Evolutionary conservation across 139 green algal genomes (phyloP).

Genomic region (Chlorella sp.): DNA sequence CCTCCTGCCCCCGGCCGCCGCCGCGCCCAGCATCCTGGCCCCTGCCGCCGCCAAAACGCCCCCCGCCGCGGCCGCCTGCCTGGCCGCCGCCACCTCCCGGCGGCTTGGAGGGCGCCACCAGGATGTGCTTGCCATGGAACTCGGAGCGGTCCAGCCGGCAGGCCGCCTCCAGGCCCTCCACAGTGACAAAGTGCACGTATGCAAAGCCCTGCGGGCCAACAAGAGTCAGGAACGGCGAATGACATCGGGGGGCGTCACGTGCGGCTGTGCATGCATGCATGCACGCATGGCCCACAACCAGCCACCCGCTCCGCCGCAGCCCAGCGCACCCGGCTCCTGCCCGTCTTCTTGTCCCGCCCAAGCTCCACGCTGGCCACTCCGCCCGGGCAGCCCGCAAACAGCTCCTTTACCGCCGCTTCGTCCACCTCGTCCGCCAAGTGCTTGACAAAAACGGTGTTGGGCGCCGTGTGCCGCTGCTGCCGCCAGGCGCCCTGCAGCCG

Average conservation of each 20-base stretch:
- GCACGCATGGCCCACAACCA: background rate
- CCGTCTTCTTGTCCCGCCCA: slow-evolving; percentile 48
- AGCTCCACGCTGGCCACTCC: slow-evolving; percentile 63
- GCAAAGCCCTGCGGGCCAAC: slow-evolving; percentile 73
- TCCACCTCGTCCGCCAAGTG: slow-evolving; percentile 46
- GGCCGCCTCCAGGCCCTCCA: slow-evolving; percentile 60
- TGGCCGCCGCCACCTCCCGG: slow-evolving; percentile 35
- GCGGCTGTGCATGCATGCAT: background rate
- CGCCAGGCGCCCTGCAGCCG: slow-evolving; percentile 3
- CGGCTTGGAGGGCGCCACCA: slow-evolving; percentile 74
- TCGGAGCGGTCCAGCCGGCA: slow-evolving; percentile 51
- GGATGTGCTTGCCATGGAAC: slow-evolving; percentile 64
- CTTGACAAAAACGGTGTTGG: slow-evolving; percentile 65
- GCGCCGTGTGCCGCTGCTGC: slow-evolving; percentile 23
- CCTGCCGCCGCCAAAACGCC: background rate
- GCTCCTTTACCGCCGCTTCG: slow-evolving; percentile 48
- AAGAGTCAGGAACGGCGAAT: too few species aligned
- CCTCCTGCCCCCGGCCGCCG: background rate
- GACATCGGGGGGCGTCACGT: too few species aligned
- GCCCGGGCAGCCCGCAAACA: slow-evolving; percentile 62
- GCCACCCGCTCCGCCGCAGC: background rate
- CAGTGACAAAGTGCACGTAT: slow-evolving; percentile 81
- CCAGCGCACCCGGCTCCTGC: slow-evolving; percentile 41
- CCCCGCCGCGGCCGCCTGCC: background rate
- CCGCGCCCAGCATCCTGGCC: background rate